Percentiles rank a stretch among this genome's conserved stretches.
These are phyloP conservation scores for Moesziomyces aphidis DNA, from an alignment of 1,284 basidiomycete species.

Conservation along the genomic window DNA sequence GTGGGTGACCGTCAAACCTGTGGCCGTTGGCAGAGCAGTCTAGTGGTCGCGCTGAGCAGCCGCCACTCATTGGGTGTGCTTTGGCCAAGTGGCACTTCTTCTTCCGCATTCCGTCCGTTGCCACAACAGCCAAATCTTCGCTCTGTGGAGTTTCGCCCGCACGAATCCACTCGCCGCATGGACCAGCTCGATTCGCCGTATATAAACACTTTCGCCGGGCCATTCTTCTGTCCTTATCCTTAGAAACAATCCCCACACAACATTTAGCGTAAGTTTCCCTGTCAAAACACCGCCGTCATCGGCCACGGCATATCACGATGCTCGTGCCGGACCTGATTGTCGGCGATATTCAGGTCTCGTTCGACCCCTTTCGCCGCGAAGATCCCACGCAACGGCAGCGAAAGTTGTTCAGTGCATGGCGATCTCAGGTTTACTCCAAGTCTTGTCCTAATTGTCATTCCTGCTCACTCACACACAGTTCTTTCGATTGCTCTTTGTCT, in stretches of 20 bases:
- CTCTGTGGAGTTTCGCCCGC: constrained; percentile 32
- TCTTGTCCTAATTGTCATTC: constrained; percentile 5
- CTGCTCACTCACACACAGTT: constrained; percentile 56
- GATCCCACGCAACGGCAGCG: too few relatives aligned
- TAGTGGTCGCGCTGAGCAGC: too few relatives aligned
- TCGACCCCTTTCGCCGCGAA: too few relatives aligned
- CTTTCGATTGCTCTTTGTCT: neutral
- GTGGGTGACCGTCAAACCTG: too few relatives aligned
- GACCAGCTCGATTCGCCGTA: constrained; percentile 24
- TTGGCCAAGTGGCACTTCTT: constrained; percentile 11
- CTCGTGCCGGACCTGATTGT: too few relatives aligned
- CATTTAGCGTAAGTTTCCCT: constrained; percentile 27
- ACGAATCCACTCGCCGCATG: constrained; percentile 27
- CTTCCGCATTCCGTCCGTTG: constrained; percentile 31
- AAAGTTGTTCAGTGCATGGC: too few relatives aligned
- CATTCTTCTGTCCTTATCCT: neutral
- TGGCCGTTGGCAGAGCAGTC: too few relatives aligned
- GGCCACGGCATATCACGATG: too few relatives aligned
- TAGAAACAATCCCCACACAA: constrained; percentile 5
- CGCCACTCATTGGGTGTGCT: neutral
- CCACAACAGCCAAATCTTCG: constrained; percentile 10
- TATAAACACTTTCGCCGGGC: constrained; percentile 11
- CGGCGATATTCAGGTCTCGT: too few relatives aligned
- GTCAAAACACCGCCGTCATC: too few relatives aligned
- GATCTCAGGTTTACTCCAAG: too few relatives aligned